These are phyloP conservation scores for Trichoderma orchidacearum DNA, from an alignment of 495 filamentous ascomycete species.

Conservation along the genomic window DNA sequence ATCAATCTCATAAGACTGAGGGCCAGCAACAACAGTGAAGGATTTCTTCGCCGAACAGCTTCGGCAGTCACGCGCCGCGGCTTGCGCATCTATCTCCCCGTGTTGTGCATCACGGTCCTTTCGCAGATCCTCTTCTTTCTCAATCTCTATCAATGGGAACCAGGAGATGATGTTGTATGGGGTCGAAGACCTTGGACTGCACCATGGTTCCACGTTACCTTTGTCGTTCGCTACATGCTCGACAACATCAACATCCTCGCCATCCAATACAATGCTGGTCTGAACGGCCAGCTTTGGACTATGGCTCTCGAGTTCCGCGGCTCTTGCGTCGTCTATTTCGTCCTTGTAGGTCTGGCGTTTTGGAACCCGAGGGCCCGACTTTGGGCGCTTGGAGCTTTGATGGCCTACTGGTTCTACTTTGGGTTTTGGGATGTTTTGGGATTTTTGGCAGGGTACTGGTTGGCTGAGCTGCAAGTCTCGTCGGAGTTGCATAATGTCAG, in stretches of 20 bases:
- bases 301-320: neutral
- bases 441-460: neutral
- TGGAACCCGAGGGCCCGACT: neutral
- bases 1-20: neutral
- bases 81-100: neutral
- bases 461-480: neutral
- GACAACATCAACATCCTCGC: constrained; percentile 1
- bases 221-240: neutral
- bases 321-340: neutral
- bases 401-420: constrained; percentile 1
- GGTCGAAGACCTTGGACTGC: neutral
- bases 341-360: neutral
- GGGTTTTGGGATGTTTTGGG: neutral
- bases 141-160: neutral
- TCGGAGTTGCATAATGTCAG: neutral
- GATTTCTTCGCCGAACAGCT: neutral
- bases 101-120: neutral
- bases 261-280: neutral
- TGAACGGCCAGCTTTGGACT: neutral
- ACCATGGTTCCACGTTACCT: neutral
- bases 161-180: neutral
- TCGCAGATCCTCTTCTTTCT: neutral
- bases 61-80: neutral
- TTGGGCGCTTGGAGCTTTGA: neutral
- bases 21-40: neutral